Percentiles rank a stretch among this genome's conserved stretches.
Evolutionary conservation across 495 filamentous ascomycete genomes (phyloP).

Genomic region (Antarctomyces pellizariae): DNA sequence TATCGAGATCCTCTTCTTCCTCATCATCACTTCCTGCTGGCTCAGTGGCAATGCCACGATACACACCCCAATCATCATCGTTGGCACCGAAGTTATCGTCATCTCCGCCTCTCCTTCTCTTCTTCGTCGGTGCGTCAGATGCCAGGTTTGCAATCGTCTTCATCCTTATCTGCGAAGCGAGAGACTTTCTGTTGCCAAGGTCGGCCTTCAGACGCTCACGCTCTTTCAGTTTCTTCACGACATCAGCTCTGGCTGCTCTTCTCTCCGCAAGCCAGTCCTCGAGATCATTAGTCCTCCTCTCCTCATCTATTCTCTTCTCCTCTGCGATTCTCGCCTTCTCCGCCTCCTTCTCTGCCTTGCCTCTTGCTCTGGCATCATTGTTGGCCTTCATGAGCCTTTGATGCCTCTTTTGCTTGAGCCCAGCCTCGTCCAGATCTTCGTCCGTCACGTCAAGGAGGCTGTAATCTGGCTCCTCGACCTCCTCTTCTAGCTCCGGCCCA

Average conservation of each 20-base stretch:
- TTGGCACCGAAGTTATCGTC: conserved; percentile 95
- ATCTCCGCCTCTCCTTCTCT: conserved; percentile 43
- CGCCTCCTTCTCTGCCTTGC: conserved; percentile 83
- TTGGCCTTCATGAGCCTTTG: conserved; percentile 85
- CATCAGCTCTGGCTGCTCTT: conserved; percentile 41
- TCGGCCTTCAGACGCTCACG: conserved; percentile 79
- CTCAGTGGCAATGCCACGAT: conserved; percentile 69
- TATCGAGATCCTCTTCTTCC: conserved; percentile 63
- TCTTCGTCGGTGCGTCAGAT: conserved; percentile 64
- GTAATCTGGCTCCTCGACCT: conserved; percentile 56
- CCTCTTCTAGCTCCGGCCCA: conserved; percentile 52
- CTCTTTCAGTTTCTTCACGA: conserved; percentile 75
- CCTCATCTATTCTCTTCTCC: conserved; percentile 58
- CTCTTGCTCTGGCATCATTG: conserved; percentile 71
- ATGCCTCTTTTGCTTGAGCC: conserved; percentile 70
- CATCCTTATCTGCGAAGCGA: conserved; percentile 92
- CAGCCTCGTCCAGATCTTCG: conserved; percentile 77
- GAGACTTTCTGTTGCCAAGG: conserved; percentile 82
- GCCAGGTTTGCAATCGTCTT: conserved; percentile 94
- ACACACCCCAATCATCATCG: conserved; percentile 93
- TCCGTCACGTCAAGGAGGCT: conserved; percentile 75
- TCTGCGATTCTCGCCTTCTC: conserved; percentile 68
- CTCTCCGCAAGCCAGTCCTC: conserved; percentile 73
- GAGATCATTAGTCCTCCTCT: conserved; percentile 60
- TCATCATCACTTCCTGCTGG: conserved; percentile 39